These are phyloP conservation scores for Trypethelium eluteriae DNA, from an alignment of 495 filamentous ascomycete genomes.

Conservation along the genomic window DNA sequence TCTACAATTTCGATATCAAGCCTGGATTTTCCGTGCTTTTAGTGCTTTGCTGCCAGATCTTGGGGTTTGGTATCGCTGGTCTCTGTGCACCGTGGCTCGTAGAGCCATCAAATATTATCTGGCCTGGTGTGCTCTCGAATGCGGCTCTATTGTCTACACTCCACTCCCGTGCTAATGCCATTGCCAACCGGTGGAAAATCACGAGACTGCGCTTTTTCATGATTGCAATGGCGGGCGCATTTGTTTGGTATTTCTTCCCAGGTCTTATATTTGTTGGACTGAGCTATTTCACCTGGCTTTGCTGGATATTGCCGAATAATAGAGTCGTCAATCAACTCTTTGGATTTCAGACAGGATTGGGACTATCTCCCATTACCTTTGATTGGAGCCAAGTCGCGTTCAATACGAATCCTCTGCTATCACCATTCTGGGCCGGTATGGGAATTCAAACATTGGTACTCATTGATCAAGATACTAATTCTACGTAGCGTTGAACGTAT, in stretches of 20 bases:
- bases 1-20: constrained; percentile 13
- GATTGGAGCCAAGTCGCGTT: constrained; percentile 93
- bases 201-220: constrained; percentile 79
- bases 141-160: constrained; percentile 80
- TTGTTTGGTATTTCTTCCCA: constrained; percentile 73
- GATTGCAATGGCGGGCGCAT: constrained; percentile 27
- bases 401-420: constrained; percentile 77
- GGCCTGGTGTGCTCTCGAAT: constrained; percentile 82
- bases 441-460: constrained; percentile 14
- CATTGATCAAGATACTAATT: constrained; percentile 21
- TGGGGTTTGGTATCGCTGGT: constrained; percentile 78
- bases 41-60: constrained; percentile 74
- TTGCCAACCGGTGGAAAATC: constrained; percentile 78
- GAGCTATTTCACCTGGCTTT: constrained; percentile 84
- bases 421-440: constrained; percentile 75
- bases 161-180: constrained; percentile 71
- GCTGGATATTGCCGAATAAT: constrained; percentile 80
- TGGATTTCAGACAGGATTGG: constrained; percentile 74
- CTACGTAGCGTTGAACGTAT: constrained; percentile 11
- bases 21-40: constrained; percentile 45
- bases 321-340: constrained; percentile 17
- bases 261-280: constrained; percentile 79
- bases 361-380: constrained; percentile 80
- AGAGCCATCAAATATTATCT: constrained; percentile 80
- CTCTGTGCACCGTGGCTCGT: constrained; percentile 72